Conservation (phyloP, 176 grass and related monocot genomes). For the Hyparrhenia diplandra region DNA sequence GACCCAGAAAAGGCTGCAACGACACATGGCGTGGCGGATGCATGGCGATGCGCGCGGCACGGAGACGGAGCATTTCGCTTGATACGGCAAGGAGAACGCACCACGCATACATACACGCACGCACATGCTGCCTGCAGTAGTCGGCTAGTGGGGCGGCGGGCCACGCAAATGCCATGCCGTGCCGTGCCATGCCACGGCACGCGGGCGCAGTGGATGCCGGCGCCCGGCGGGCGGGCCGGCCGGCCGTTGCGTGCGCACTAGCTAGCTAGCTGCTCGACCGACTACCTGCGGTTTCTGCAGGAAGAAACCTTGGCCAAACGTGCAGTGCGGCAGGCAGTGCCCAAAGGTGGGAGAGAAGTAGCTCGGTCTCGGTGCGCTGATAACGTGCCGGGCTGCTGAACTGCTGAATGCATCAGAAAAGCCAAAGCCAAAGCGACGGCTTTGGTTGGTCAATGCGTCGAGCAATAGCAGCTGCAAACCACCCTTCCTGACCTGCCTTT, state of each 20-base stretch:
- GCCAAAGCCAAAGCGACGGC: slow-evolving; percentile 8
- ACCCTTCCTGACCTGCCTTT: neutral
- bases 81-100: neutral
- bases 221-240: neutral
- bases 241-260: slow-evolving; percentile 11
- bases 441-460: slow-evolving; percentile 28
- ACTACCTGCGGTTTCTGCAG: neutral
- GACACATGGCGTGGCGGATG: neutral
- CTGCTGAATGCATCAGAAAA: slow-evolving; percentile 31
- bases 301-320: neutral
- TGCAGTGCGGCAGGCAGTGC: too few species aligned
- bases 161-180: neutral
- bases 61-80: neutral
- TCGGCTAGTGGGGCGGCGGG: neutral
- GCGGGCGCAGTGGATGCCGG: neutral
- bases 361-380: too few species aligned
- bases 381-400: too few species aligned
- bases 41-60: too few species aligned
- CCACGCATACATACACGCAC: too few species aligned
- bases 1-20: neutral
- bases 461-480: neutral
- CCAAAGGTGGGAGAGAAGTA: too few species aligned
- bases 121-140: neutral
- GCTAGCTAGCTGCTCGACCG: neutral
- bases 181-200: too few species aligned